phyloP scores from a whole-genome alignment of 2,329 filamentous ascomycete species.

The Cladosporium sp. region DNA sequence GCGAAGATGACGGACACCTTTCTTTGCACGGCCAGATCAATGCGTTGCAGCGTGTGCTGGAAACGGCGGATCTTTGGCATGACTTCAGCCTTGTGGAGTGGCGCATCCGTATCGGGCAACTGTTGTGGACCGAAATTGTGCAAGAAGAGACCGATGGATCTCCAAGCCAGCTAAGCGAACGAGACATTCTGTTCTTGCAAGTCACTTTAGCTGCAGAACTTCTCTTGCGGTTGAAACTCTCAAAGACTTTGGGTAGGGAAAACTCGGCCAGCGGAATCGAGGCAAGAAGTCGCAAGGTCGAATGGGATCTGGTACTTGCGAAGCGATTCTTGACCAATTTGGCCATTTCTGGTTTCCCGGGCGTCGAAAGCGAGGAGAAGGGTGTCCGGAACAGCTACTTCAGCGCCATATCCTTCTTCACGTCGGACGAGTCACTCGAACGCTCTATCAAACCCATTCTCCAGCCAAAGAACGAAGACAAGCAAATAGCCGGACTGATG shows the following conservation, averaged over 20 bases:
- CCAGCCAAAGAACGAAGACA: slow-evolving; percentile 39
- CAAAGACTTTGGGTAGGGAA: background rate
- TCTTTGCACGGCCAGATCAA: slow-evolving; percentile 50
- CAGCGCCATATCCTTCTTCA: slow-evolving; percentile 32
- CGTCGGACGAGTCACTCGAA: slow-evolving; percentile 27
- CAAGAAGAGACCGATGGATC: slow-evolving; percentile 32
- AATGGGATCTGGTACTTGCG: slow-evolving; percentile 59
- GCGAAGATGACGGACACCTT: slow-evolving; percentile 22
- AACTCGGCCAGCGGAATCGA: background rate
- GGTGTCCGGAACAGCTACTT: slow-evolving; percentile 29
- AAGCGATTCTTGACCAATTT: slow-evolving; percentile 53
- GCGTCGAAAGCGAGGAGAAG: slow-evolving; percentile 10
- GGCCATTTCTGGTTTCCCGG: slow-evolving; percentile 40
- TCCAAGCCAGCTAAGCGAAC: slow-evolving; percentile 42
- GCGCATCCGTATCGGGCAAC: slow-evolving; percentile 49
- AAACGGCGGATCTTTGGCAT: slow-evolving; percentile 48
- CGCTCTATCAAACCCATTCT: slow-evolving; percentile 33
- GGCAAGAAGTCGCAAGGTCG: slow-evolving; percentile 44
- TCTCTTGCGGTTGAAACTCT: slow-evolving; percentile 55
- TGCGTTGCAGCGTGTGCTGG: slow-evolving; percentile 46
- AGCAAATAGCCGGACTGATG: slow-evolving; percentile 54
- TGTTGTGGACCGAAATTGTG: slow-evolving; percentile 43
- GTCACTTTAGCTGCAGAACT: slow-evolving; percentile 58
- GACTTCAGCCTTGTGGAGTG: slow-evolving; percentile 51
- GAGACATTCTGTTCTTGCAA: slow-evolving; percentile 58